Conservation (phyloP, 2,329 filamentous ascomycete genomes). For the Ceratocystis lukuohia region DNA sequence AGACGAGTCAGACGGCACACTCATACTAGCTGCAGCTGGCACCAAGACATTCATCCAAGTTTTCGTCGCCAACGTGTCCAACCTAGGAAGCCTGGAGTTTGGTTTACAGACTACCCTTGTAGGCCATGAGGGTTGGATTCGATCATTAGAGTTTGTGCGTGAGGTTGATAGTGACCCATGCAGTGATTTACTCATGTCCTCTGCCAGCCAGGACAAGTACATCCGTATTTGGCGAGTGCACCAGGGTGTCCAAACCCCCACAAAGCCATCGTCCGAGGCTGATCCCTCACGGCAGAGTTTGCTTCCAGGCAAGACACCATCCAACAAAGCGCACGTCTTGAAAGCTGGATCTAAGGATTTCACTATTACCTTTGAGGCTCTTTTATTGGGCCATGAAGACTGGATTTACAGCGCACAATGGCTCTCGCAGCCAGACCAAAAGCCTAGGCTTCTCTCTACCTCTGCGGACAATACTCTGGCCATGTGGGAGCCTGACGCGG, state of each 20-base stretch:
- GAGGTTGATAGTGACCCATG: constrained; percentile 29
- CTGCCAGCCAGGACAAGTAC: constrained; percentile 95
- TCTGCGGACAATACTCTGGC: constrained; percentile 92
- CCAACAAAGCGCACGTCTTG: constrained; percentile 80
- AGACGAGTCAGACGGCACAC: constrained; percentile 35
- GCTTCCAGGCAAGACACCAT: constrained; percentile 56
- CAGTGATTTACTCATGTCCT: constrained; percentile 70
- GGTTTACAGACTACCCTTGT: constrained; percentile 60
- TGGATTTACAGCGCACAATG: constrained; percentile 90
- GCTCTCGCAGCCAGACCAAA: constrained; percentile 35
- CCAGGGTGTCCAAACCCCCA: constrained; percentile 50
- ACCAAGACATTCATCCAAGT: constrained; percentile 74
- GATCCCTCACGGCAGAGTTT: constrained; percentile 47
- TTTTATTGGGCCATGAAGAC: constrained; percentile 89
- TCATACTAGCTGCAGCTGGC: constrained; percentile 71
- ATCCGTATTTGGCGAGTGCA: constrained; percentile 85
- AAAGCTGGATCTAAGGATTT: constrained; percentile 48
- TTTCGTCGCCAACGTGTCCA: constrained; percentile 43
- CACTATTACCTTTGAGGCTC: constrained; percentile 80
- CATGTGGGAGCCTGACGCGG: constrained; percentile 76
- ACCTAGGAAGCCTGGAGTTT: constrained; percentile 38
- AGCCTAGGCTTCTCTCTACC: constrained; percentile 65
- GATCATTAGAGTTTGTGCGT: constrained; percentile 64
- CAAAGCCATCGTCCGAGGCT: constrained; percentile 36
- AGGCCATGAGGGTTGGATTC: constrained; percentile 91